Conservation (phyloP, 1,284 basidiomycete genomes). For the Austroboletus sp. region DNA sequence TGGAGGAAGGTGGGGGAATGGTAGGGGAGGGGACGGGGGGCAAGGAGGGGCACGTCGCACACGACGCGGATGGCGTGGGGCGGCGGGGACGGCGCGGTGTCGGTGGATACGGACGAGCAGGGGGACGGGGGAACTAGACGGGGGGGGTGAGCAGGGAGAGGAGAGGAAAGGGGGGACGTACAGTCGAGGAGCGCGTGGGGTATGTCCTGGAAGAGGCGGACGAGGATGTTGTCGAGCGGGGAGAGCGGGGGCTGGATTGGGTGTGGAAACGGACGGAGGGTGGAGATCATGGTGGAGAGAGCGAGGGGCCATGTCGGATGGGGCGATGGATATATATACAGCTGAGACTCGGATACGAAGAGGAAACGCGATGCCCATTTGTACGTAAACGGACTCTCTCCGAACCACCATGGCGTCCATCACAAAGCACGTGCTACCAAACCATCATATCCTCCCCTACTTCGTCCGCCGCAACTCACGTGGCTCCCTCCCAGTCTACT, state of each 20-base stretch:
- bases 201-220: background rate
- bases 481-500: conserved; percentile 65
- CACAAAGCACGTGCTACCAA: conserved; percentile 12
- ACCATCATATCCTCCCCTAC: conserved; percentile 39
- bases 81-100: conserved; percentile 18
- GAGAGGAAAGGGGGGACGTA: background rate
- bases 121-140: conserved; percentile 38
- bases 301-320: background rate
- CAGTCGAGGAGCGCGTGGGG: background rate
- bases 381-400: conserved; percentile 18
- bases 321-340: background rate
- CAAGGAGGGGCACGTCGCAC: conserved; percentile 58
- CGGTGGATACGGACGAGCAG: conserved; percentile 21
- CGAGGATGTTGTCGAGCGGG: conserved; percentile 23
- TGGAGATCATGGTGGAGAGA: background rate
- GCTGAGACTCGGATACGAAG: no score
- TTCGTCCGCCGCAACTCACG: conserved; percentile 56
- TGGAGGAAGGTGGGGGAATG: conserved; percentile 63
- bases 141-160: background rate
- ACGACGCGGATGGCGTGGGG: conserved; percentile 41
- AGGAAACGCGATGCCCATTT: background rate
- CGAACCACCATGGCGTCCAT: conserved; percentile 12
- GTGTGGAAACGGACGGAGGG: background rate
- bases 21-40: conserved; percentile 60
- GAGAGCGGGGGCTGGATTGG: conserved; percentile 12